Base-by-base conservation (phyloP, 2,329 filamentous ascomycete species). In the Botrytis porri region DNA sequence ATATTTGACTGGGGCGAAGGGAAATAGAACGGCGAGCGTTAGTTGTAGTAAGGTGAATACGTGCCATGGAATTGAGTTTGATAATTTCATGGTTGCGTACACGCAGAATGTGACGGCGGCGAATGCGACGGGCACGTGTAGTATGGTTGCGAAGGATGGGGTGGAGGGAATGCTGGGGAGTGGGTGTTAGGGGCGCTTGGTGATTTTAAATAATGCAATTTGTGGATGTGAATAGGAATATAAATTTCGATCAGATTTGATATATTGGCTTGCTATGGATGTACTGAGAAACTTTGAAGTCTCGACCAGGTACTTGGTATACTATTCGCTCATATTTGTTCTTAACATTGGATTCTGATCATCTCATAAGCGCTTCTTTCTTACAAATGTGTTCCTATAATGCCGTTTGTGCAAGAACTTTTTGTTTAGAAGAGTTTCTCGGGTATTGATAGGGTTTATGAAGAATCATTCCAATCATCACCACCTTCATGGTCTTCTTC, bases 21-120 rank as follows among this genome's bases (percentile, higher is more conserved):
- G 75, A 14, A 81, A 77, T 9, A 80, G 78, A 66, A 83, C 81
- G 10, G 82, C 83, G 7, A 81, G 79, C n/a, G 81, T 88, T 0
- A 84, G 82, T 59, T 88, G 86, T 75, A 85, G 83, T 1, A 82
- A 80, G 1, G 79, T 82, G n/a, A 77, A 87, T 69, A 85, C 85
- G 7, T 88, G 86, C 76, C 86, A 83, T 78, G 83, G 85, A 75
- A 86, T 88, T 73, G 80, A 80, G 5, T 84, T 84, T 75, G 80
- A 84, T 66, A 83, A 85, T 76, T 77, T 85, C 37, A 78, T 78
- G 7, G 72, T 82, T 4, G 75, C 77, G 29, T 70, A 74, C 29
- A 54, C 64, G 14, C 39, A 74, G 39, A 75, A 75, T 62, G 75
- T 32, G 29, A 75, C 74, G 10, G 75, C 69, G 25, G 67, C 69